Evolutionary conservation across 2,329 filamentous ascomycete genomes (phyloP), one percentile per base, ranked within the genome.

Genomic region (Zarea fungicola): DNA sequence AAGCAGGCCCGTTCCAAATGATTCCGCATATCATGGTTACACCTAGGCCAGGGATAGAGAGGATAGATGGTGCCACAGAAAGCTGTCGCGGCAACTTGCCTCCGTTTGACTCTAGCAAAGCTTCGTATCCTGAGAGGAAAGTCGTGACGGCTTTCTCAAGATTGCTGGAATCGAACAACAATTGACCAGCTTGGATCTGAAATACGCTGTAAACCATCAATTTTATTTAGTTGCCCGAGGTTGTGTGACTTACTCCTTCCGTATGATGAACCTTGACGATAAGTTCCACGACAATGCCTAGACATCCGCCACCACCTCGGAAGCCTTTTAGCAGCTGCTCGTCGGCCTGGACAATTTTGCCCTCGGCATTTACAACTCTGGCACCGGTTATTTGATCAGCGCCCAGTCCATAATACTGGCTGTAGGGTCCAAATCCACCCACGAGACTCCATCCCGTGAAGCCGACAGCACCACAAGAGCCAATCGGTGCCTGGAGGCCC

Each of bases 371-470:
- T 22, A 63, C 59, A 5, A 65, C 44, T 25, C 50, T 54, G 6
- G 60, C 63, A 0, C 56, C 61, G 2, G 69, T 28, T 13, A 70
- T 67, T 50, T 69, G 62, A 47, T 70, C 67, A 8, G 60, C 59
- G 0, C 66, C 66, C 1, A 68, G 44, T 2, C 67, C 67, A 45
- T 55, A 60, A 2, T 41, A 31, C 1, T 54, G 48, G 4, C 55
- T 54, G 19, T 64, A 59, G 0, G 59, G 52, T 1, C 66, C 67
- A 44, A 67, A 68, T 1, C 66, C 65, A 3, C 65, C 66, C 8
- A 58, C 55, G 5, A 56, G 61, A 7, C 62, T 59, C 66, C 67
- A 70, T 1, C 66, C 63, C 3, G 62, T 57, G 34, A 61, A 67
- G 8, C 65, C 66, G 2, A 69, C 52, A 8, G 50, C 57, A 14